Conservation (phyloP, 139 green algal genomes). For the Klebsormidium nitens region DNA sequence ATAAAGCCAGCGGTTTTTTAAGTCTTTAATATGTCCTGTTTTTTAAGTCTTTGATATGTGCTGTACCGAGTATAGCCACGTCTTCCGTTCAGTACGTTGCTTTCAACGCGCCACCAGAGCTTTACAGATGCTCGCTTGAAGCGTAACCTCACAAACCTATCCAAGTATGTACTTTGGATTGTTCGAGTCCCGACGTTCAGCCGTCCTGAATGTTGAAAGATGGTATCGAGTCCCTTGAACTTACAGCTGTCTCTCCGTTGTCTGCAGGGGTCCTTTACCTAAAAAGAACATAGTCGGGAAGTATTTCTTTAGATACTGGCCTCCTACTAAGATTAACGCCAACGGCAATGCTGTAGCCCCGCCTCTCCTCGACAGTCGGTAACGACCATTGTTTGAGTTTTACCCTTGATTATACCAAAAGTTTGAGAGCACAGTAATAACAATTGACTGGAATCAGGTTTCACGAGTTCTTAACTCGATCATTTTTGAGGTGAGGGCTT, state of each 20-base stretch:
- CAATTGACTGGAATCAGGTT: no score
- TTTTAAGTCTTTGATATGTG: neutral
- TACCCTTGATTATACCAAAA: no score
- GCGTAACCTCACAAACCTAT: neutral
- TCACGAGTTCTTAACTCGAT: no score
- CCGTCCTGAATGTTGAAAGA: neutral
- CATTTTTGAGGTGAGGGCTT: no score
- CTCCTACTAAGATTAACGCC: no score
- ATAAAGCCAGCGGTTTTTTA: neutral
- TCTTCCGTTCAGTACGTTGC: neutral
- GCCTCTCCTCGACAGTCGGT: no score
- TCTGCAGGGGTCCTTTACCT: constrained; percentile 69
- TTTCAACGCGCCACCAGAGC: neutral
- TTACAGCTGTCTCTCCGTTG: neutral
- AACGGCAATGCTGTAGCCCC: no score
- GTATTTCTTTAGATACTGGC: constrained; percentile 91
- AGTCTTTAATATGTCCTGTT: neutral
- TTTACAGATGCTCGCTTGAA: neutral
- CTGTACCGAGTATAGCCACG: no score
- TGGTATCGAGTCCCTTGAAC: neutral
- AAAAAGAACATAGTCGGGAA: constrained; percentile 53
- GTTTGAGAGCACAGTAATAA: no score
- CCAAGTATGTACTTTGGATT: neutral
- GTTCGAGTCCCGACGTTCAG: neutral
- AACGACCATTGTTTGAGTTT: no score